Conservation (phyloP, 352 stramenopile species). For the Globisporangium recalcitrans region DNA sequence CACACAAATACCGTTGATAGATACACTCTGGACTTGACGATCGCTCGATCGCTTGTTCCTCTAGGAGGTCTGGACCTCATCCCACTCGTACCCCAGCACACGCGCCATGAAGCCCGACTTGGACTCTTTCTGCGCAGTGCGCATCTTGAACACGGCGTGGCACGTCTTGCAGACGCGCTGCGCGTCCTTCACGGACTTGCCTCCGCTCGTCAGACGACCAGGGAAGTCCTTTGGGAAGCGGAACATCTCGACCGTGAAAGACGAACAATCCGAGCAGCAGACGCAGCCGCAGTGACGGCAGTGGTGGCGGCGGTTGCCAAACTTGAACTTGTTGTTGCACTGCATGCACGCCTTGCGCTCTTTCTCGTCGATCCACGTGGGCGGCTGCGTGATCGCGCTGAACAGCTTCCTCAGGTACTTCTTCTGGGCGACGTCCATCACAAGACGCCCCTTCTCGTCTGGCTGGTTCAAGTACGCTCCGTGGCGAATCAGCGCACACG, state of each 20-base stretch:
- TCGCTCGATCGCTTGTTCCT: background rate
- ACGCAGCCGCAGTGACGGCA: constrained; percentile 83
- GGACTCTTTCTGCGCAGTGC: constrained; percentile 71
- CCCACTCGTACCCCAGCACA: constrained; percentile 83
- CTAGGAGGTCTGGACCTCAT: constrained; percentile 51
- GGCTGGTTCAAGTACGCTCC: constrained; percentile 69
- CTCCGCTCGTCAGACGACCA: constrained; percentile 47
- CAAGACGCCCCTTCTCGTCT: constrained; percentile 65
- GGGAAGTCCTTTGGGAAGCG: constrained; percentile 85
- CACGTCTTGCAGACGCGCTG: constrained; percentile 82
- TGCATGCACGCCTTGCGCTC: constrained; percentile 67
- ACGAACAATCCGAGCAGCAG: constrained; percentile 81
- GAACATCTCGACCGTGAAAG: constrained; percentile 73
- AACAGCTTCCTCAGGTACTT: constrained; percentile 84
- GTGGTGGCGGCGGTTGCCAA: constrained; percentile 74
- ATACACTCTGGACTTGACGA: constrained; percentile 12
- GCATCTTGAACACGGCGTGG: constrained; percentile 84
- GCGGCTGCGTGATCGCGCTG: constrained; percentile 65
- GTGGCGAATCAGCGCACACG: constrained; percentile 61
- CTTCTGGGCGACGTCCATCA: constrained; percentile 73
- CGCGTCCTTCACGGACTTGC: constrained; percentile 70
- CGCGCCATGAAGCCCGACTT: constrained; percentile 82
- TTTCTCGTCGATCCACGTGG: constrained; percentile 81
- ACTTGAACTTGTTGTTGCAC: constrained; percentile 69
- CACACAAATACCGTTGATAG: constrained; percentile 15